Conservation (phyloP, 2,329 filamentous ascomycete species). For the Hymenotorrendiella dingleyae region DNA sequence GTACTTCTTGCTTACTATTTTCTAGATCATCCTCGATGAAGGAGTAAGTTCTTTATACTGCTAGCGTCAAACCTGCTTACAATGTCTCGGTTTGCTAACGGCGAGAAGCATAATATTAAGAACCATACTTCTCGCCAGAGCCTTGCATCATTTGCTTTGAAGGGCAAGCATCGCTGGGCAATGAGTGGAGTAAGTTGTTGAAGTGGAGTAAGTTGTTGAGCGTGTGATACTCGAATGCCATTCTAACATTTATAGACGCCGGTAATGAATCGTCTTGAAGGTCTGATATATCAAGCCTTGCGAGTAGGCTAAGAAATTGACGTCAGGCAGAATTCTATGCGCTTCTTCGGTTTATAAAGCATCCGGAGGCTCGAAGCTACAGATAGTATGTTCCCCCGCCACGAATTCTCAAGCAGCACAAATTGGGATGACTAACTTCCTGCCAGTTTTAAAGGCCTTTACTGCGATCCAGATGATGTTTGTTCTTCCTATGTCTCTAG, state of each 20-base stretch:
- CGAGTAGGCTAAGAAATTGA: neutral
- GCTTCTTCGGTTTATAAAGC: conserved; percentile 12
- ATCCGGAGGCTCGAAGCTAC: neutral
- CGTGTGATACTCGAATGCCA: neutral
- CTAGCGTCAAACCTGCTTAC: too few species aligned
- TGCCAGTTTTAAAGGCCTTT: neutral
- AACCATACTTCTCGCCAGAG: conserved; percentile 35
- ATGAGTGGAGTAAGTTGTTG: conserved; percentile 13
- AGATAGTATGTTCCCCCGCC: neutral
- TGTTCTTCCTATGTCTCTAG: too few species aligned
- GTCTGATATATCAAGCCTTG: conserved; percentile 3
- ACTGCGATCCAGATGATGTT: neutral
- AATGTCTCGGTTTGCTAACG: neutral
- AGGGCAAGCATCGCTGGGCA: conserved; percentile 11
- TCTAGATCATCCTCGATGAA: conserved; percentile 46
- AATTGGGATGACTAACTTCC: too few species aligned
- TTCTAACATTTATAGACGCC: conserved; percentile 7
- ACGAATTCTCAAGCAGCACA: too few species aligned
- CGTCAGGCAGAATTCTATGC: conserved; percentile 9
- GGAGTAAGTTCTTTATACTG: conserved; percentile 22
- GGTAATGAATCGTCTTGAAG: conserved; percentile 11
- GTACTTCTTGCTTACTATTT: neutral
- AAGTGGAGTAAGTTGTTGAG: neutral
- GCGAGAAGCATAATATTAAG: conserved; percentile 40
- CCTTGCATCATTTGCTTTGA: conserved; percentile 33